Evolutionary conservation across 441 rosid genomes (phyloP), one percentile per base, ranked within the genome.

Genomic region (Erysimum cheiri): DNA sequence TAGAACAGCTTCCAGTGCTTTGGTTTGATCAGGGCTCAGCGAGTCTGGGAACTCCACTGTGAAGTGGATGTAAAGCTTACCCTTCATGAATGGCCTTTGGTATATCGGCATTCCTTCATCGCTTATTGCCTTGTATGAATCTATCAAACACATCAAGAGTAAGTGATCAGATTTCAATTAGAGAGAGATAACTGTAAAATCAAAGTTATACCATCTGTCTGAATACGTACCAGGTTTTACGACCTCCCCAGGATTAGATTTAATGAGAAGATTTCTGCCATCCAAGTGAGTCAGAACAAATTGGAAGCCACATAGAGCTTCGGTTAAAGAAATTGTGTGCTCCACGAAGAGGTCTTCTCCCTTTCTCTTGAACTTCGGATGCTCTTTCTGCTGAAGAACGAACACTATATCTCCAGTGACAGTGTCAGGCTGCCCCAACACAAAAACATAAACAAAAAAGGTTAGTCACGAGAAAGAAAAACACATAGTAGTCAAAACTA

Each of bases 51-150:
- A 94, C 4, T 92, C 98, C 6, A 94, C 88, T 0, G 81, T 81
- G 77, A 92, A 94, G 72, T 92, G 97, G 63, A 94, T 86, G 85
- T 87, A 94, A 29, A 94, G 65, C 75, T 94, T 92, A 8, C 99
- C 98, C 76, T 63, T 92, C 96, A 94, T 92, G 86, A 92, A 90
- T 7, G 99, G 91, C 80, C 93, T 83, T 62, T 85, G 90, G 75
- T 94, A 88, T 47, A 92, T 80, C 0, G 98, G 94, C 99, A 94
- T 94, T 8, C 99, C 99, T 58, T 94, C 99, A 31, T 94, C 97
- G 14, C 83, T 87, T 52, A 91, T 83, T 2, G 88, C 98, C 86
- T 92, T 91, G 82, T 82, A 88, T 69, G 85, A 87, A 70, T 88
- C 98, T 94, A 79, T 15, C 41, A 73, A 64, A 13, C 50, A 53